phyloP scores from a whole-genome alignment of 2,329 filamentous ascomycete genomes.

The Fusarium palustre region DNA sequence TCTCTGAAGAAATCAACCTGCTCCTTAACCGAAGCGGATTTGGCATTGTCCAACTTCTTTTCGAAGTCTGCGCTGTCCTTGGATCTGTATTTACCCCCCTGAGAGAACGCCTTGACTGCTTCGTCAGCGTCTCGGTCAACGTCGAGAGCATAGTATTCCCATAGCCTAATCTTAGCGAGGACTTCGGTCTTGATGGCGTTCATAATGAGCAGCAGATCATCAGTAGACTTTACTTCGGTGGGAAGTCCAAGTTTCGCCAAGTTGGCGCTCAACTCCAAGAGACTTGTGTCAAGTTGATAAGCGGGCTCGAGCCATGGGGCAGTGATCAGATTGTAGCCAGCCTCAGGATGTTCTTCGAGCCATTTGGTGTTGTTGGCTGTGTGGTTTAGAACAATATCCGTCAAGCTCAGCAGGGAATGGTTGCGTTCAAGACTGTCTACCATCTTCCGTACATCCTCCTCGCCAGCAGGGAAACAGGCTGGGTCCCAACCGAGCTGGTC shows the following conservation, averaged over 20 bases:
- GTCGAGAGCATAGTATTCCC: constrained; percentile 93
- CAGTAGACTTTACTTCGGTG: constrained; percentile 74
- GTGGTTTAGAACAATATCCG: constrained; percentile 98
- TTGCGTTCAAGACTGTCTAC: constrained; percentile 85
- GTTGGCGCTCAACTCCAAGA: constrained; percentile 81
- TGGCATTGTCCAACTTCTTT: constrained; percentile 60
- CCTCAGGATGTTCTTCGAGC: constrained; percentile 93
- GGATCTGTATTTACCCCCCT: constrained; percentile 67
- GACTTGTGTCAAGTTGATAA: constrained; percentile 69
- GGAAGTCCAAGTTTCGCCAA: constrained; percentile 80
- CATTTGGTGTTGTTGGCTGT: constrained; percentile 96
- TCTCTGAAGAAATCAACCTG: constrained; percentile 73
- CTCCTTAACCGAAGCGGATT: constrained; percentile 58
- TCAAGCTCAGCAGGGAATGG: constrained; percentile 86
- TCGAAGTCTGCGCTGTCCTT: constrained; percentile 54
- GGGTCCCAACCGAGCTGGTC: constrained; percentile 92
- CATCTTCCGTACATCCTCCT: constrained; percentile 82
- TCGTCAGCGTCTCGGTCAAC: constrained; percentile 77
- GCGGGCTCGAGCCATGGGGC: constrained; percentile 81
- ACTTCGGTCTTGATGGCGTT: constrained; percentile 84
- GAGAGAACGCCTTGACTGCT: constrained; percentile 77
- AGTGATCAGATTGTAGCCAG: constrained; percentile 92
- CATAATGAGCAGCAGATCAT: constrained; percentile 85
- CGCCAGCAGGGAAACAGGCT: constrained; percentile 83
- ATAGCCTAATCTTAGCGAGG: constrained; percentile 80